Evolutionary conservation across 1,284 basidiomycete genomes (phyloP).

Genomic region (Boletellus sp.): DNA sequence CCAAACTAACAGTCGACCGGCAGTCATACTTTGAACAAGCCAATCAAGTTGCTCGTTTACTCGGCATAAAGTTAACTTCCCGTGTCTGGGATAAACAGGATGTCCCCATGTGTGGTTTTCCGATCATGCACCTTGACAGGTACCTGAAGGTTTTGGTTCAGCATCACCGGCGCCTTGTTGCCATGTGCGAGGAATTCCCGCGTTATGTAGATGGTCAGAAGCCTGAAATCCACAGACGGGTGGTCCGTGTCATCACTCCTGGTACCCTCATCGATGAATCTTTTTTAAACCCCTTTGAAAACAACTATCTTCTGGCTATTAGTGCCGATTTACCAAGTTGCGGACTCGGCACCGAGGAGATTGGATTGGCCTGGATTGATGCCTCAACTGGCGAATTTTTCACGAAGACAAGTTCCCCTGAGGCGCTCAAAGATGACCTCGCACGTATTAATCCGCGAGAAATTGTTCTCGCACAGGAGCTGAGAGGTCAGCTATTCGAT

Average conservation of each 20-base stretch:
- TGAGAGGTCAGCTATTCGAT: conserved; percentile 41
- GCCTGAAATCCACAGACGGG: conserved; percentile 67
- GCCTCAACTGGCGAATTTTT: conserved; percentile 95
- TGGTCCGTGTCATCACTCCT: conserved; percentile 84
- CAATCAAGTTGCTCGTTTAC: conserved; percentile 65
- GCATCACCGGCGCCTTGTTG: conserved; percentile 78
- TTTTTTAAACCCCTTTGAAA: conserved; percentile 80
- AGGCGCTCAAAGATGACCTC: conserved; percentile 77
- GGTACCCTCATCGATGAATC: conserved; percentile 90
- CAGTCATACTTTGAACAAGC: conserved; percentile 95
- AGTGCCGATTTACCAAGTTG: conserved; percentile 24
- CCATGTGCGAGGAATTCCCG: conserved; percentile 88
- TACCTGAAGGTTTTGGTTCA: conserved; percentile 84
- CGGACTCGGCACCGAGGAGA: conserved; percentile 8
- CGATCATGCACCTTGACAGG: conserved; percentile 80
- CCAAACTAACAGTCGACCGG: conserved; percentile 4
- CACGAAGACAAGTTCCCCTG: conserved; percentile 56
- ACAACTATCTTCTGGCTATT: conserved; percentile 84
- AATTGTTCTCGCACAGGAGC: conserved; percentile 60
- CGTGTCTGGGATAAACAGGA: conserved; percentile 66
- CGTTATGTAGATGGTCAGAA: conserved; percentile 44
- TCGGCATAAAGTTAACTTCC: conserved; percentile 79
- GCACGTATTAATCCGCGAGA: conserved; percentile 80
- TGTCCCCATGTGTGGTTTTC: conserved; percentile 87
- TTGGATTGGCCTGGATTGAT: conserved; percentile 87